Conservation (phyloP, 225 moss, liverwort and hornwort species). For the Neckera pumila region DNA sequence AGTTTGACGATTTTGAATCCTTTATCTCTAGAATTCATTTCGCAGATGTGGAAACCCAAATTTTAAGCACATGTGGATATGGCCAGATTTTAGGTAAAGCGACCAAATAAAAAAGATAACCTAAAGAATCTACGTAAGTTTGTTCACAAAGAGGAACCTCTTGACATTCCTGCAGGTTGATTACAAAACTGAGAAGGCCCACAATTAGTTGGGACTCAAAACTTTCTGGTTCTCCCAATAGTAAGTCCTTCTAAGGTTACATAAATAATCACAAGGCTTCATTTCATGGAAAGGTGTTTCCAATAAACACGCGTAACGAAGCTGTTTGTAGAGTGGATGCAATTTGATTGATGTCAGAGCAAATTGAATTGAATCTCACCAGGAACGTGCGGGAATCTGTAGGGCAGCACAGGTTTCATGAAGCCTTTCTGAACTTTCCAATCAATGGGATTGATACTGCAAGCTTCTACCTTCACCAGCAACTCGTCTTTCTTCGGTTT, state of each 20-base stretch:
- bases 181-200: neutral
- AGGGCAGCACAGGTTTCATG: conserved; percentile 28
- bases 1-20: too few species aligned
- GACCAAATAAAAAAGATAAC: neutral
- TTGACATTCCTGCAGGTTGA: neutral
- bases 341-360: neutral
- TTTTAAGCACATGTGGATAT: too few species aligned
- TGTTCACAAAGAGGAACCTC: neutral
- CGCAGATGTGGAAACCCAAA: neutral
- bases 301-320: neutral
- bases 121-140: neutral
- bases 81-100: neutral
- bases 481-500: conserved; percentile 24
- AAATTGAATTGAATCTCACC: neutral
- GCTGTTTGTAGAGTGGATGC: neutral
- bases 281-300: neutral
- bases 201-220: neutral
- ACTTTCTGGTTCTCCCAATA: neutral
- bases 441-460: conserved; percentile 29
- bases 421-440: conserved; percentile 24
- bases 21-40: neutral
- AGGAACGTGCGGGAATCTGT: conserved; percentile 26
- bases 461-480: conserved; percentile 37
- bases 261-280: neutral
- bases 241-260: neutral